Base-by-base conservation (phyloP, 2,329 filamentous ascomycete species). In the Alternaria sp. region DNA sequence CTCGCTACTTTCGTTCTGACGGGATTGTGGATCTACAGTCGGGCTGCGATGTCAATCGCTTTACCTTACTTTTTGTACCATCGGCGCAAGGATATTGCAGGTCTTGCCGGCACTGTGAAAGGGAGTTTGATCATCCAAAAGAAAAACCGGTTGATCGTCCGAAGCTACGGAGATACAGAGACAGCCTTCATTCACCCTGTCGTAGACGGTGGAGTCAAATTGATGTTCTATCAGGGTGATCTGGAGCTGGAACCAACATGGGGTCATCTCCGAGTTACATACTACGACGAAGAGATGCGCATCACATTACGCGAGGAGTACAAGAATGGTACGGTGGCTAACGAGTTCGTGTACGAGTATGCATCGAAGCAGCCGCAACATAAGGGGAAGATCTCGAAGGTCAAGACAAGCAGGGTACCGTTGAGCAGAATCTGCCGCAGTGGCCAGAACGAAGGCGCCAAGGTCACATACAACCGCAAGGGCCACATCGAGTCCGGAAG, bases 401-500 rank as follows among this genome's bases (percentile, higher is more conserved):
- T 65, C 25, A 70, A 70, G 40, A 70, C 64, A 72, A 82, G 64
- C 67, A 80, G 67, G 48, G 68, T 81, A 12, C 78, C 79, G 9
- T 58, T 75, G 9, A 67, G 68, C 20, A 78, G 85, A 40, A 79
- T 76, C 20, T 86, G 85, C 60, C 74, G 84, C 9, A 69, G 74
- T 22, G 85, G 85, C 40, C 72, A 78, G 11, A 78, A 82, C 50
- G 71, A 81, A 32, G 78, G 81, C 22, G 78, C 86, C 62, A 80
- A 80, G 16, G 80, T 86, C 20, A 77, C 83, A 41, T 87, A 85
- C 68, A 85, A 87, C 64, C 73, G 78, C 50, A 83, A 83, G 63
- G 85, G 85, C 18, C 83, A 85, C 45, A 80, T 87, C 44, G 80
- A 84, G 51, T 82, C 81, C 10, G 85, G 85, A 11, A 86, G 84